Base-by-base conservation (phyloP, 2,329 filamentous ascomycete genomes). In the Dothistroma pini region DNA sequence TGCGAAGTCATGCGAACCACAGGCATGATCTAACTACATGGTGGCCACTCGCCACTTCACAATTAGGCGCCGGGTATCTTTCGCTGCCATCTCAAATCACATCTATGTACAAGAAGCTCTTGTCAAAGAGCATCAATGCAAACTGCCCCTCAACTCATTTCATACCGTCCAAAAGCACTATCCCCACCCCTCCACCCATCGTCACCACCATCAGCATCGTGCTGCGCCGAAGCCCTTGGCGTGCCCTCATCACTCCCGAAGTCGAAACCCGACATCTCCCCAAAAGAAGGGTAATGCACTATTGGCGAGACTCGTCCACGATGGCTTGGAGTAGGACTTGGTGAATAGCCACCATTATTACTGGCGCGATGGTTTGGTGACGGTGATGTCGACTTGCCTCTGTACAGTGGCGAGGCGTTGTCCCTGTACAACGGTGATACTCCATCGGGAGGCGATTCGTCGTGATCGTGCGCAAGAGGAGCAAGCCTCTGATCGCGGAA, bases 171-270 rank as follows among this genome's bases (percentile, higher is more conserved):
- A 49, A 60, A 60, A n/a, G 52, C 47, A 12, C 2, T 51, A 44
- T 60, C 58, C 21, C 58, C 53, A 41, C 32, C 47, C 11, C 32
- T 49, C 54, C 55, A 50, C 61, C 61, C 60, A 14, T 57, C 61
- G 52, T 63, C 61, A 10, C 54, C 61, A 21, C 61, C 57, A 50
- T 60, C 49, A 21, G 49, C 16, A n/a, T 22, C 47, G 6, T 44
- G 14, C 41, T 44, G 41, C 41, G 16, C 41, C n/a, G 25, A 19
- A 11, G 22, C 9, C 51, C 51, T 4, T 14, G 31, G 25, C 51
- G 9, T 31, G 9, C 25, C 25, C 25, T 44, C 59, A 8, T 52
- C 57, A 35, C 54, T 34, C 8, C 35, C 44, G 29, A 59, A 57
- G 4, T 59, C 53, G 29, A 60, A 60, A 2, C 31, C 58, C 16